A percentile compares a stretch with the other conserved stretches of the same genome.
Conservation (phyloP, 805 yeast genomes). For the Metschnikowia matae region DNA sequence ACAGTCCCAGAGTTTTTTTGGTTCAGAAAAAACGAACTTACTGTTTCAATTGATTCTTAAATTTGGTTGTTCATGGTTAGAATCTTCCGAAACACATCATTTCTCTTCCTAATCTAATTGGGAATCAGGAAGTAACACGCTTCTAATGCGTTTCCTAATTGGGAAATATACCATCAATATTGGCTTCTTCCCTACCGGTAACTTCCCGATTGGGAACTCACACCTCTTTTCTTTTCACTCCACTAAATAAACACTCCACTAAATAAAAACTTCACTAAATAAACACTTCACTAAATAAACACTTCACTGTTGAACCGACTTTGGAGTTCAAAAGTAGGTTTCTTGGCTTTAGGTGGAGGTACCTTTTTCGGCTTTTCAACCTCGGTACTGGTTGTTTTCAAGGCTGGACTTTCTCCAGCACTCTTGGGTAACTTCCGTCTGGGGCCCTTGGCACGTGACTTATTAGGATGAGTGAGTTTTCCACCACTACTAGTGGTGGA, state of each 20-base stretch:
- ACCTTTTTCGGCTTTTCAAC: slow-evolving; percentile 1
- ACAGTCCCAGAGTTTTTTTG: no score
- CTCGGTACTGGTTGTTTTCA: background rate
- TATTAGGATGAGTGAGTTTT: slow-evolving; percentile 43
- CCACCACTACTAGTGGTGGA: background rate
- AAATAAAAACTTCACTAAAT: slow-evolving; percentile 16
- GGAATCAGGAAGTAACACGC: no score
- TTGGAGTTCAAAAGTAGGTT: slow-evolving; percentile 11
- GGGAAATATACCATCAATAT: no score
- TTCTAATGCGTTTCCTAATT: no score
- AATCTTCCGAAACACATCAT: no score
- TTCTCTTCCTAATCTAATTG: no score
- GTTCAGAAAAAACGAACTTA: no score
- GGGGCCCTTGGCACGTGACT: slow-evolving; percentile 49
- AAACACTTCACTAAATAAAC: slow-evolving; percentile 22
- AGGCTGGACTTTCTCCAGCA: background rate
- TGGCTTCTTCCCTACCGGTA: no score
- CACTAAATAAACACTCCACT: slow-evolving; percentile 29
- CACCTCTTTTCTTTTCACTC: no score
- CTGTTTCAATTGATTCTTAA: no score
- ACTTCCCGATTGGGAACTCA: background rate
- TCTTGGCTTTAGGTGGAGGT: slow-evolving; percentile 17
- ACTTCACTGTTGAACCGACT: slow-evolving; percentile 30
- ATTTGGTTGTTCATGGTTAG: no score
- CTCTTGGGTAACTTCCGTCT: slow-evolving; percentile 43